Evolutionary conservation across 2,329 filamentous ascomycete genomes (phyloP), one percentile per base, ranked within the genome.

Genomic region (Trichoderma endophyticum): DNA sequence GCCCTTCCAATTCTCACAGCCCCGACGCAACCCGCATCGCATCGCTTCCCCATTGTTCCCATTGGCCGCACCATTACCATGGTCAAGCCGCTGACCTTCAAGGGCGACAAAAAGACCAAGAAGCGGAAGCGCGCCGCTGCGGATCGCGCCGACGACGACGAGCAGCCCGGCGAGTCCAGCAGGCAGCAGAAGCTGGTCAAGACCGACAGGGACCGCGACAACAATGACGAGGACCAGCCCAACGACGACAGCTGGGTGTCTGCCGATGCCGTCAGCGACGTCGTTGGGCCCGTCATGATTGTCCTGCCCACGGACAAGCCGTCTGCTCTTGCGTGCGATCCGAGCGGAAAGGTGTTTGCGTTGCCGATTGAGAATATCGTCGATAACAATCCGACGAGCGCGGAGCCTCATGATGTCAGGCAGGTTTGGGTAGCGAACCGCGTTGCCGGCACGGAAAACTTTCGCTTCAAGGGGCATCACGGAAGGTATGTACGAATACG

Each of bases 101-200:
- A 99, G 84, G 96, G 96, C 86, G 96, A 99, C 84, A 98, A 97
- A 83, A 96, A 96, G 84, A 84, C 89, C 73, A 97, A 96, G 83
- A 98, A 98, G 86, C 89, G 94, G 81, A 98, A 97, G 87, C 90
- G 93, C 76, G 83, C 87, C 62, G 84, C 86, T 67, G 84, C 84
- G 57, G 85, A 89, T 57, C 83, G 86, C 73, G 81, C 84, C 48
- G 80, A 81, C 14, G 83, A 85, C 24, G 80, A 65, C 39, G 39
- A 43, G 39, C 80, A 64, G 12, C 51, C 56, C n/a, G 70, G 70
- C 54, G 65, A 68, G 14, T 34, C 70, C 28, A 67, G 61, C 48
- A 65, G 56, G 60, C 71, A 63, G 71, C 59, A 34, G 57, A 60
- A 60, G 57, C 30, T 34, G 57, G 28, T 64, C 11, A 34, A 15